Base-by-base conservation (phyloP, 208 protist genomes). In the Jaenimonas drosophilae region DNA sequence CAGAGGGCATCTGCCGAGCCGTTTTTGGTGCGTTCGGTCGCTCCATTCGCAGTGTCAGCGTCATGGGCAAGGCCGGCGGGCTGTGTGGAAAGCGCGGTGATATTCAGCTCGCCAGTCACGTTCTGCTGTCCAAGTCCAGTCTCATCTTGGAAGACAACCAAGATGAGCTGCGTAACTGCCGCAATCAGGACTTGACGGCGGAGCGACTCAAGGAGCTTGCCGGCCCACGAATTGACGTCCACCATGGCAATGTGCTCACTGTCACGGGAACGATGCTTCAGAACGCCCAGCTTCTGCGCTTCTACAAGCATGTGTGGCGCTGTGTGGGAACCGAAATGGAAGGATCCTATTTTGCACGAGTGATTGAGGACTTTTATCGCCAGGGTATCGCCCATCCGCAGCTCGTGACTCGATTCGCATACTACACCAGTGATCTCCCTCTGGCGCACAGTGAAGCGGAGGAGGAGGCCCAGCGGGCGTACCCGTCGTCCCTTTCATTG, bases 241-340 rank as follows among this genome's bases (percentile, higher is more conserved):
- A 88, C 54, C 55, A 81, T 39, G 75, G 81, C 46, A 82, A 82
- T 43, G 70, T 94, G 25, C 49, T 94, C 14, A 91, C 82, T 5
- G 74, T 91, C 9, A 79, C 76, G 14, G 86, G 86, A 12, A 91
- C 86, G 2, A 81, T 94, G 65, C 66, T 94, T 39, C 86, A 91
- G 53, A 91, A 94, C 61, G 65, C 47, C n/a, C 45, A 62, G 2
- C 66, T 91, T 38, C 58, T 94, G 36, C 64, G 66, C 3, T 94
- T 84, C 59, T 91, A 94, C 59, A 57, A 88, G 63, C 56, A 67
- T 39, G 70, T 94, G 36, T 89, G 73, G 81, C 60, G 70, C 16
- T 90, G 82, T 54, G 63, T 89, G 17, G 82, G 82, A 24, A 73
- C 80, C 23, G 86, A 94, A 61, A 94, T 94, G 86, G 81, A 94